A percentile compares a stretch with the other conserved stretches of the same genome.
phyloP scores from a whole-genome alignment of 768 basidiomycete species.

The Asterophora lycoperdoides region DNA sequence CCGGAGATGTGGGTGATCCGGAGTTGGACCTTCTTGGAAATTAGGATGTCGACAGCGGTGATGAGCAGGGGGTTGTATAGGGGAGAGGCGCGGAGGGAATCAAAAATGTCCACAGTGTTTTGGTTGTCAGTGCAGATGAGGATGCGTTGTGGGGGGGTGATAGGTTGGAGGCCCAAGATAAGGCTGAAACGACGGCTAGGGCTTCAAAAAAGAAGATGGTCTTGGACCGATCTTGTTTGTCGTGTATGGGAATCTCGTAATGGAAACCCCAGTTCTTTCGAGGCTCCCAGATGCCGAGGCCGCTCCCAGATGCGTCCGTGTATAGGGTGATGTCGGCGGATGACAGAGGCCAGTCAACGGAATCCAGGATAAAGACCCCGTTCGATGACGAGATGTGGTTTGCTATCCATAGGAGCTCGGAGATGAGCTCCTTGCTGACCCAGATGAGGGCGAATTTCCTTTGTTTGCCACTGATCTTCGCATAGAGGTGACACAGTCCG shows the following conservation, averaged over 20 bases:
- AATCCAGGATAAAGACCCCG: constrained; percentile 21
- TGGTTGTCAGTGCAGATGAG: constrained; percentile 22
- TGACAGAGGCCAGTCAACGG: too few species aligned
- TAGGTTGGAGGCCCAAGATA: neutral
- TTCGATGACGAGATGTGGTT: constrained; percentile 15
- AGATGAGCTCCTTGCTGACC: too few species aligned
- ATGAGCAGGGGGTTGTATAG: constrained; percentile 14
- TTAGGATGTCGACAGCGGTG: constrained; percentile 16
- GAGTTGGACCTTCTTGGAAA: constrained; percentile 5
- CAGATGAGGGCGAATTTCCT: constrained; percentile 17
- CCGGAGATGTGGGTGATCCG: constrained; percentile 16
- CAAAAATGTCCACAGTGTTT: too few species aligned
- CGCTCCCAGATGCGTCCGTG: too few species aligned
- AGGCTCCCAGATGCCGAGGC: constrained; percentile 25
- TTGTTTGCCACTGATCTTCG: constrained; percentile 22
- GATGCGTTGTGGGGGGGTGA: neutral
- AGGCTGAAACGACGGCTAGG: constrained; percentile 16
- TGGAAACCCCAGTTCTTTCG: constrained; percentile 6
- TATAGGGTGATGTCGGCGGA: too few species aligned
- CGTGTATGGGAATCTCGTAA: neutral
- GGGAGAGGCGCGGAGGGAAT: too few species aligned
- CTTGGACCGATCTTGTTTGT: neutral
- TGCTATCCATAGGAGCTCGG: too few species aligned
- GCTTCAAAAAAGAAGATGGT: too few species aligned
- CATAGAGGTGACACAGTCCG: constrained; percentile 24